phyloP scores from a whole-genome alignment of 345 rosid genomes.

The Eucalyptus marginata region DNA sequence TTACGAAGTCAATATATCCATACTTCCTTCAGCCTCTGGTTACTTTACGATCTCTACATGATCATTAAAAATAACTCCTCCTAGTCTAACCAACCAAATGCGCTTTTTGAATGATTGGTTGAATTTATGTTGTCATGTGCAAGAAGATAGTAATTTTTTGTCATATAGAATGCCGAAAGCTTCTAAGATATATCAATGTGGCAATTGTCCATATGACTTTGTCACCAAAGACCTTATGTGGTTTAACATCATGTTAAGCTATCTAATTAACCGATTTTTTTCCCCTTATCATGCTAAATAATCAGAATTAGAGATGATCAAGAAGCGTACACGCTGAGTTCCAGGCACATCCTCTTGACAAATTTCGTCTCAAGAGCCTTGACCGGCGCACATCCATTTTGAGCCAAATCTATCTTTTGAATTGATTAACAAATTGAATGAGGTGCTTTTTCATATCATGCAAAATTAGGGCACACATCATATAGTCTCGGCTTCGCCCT shows the following conservation, averaged over 20 bases:
- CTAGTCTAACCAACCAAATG: background rate
- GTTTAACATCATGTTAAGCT: background rate
- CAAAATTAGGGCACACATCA: background rate
- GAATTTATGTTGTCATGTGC: background rate
- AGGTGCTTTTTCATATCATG: background rate
- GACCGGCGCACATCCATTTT: background rate
- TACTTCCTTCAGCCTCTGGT: no score
- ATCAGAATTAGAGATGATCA: background rate
- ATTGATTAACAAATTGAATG: background rate
- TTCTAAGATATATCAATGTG: background rate
- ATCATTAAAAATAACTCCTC: background rate
- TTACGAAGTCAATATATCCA: background rate
- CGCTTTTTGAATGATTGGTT: background rate
- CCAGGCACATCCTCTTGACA: background rate
- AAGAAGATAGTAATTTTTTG: background rate
- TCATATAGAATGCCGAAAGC: background rate
- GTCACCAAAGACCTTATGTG: background rate
- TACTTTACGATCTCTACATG: background rate
- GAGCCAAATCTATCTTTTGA: background rate
- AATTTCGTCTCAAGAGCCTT: background rate
- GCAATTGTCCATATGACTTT: background rate
- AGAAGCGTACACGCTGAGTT: background rate
- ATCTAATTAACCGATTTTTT: background rate
- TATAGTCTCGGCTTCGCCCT: background rate
- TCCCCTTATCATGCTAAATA: rapidly evolving